Percentiles rank a stretch among this genome's conserved stretches.
Evolutionary conservation across 148 eudicot species (phyloP).

Genomic region (Cornus suecica): DNA sequence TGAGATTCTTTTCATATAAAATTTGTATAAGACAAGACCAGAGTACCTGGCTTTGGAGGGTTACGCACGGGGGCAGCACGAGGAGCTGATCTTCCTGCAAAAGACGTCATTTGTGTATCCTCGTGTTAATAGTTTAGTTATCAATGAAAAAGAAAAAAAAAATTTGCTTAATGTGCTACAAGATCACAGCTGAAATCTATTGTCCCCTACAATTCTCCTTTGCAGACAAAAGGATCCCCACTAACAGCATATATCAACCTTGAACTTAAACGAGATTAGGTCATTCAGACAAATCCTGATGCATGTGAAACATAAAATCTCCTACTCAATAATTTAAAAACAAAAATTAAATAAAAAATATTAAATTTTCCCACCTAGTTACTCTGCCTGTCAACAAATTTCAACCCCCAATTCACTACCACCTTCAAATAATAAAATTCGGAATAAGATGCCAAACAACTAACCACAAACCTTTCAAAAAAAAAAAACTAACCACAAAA

Average conservation of each 20-base stretch:
- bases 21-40: background rate
- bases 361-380: too few relatives aligned
- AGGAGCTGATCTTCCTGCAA: conserved; percentile 19
- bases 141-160: background rate
- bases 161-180: background rate
- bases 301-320: too few relatives aligned
- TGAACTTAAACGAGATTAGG: too few relatives aligned
- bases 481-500: too few relatives aligned
- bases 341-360: too few relatives aligned
- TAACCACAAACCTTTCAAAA: too few relatives aligned
- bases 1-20: background rate
- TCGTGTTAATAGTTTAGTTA: background rate
- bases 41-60: conserved; percentile 15
- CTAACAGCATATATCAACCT: background rate
- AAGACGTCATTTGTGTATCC: background rate
- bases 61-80: conserved; percentile 1
- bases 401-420: too few relatives aligned
- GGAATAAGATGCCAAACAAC: too few relatives aligned
- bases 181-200: background rate
- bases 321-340: too few relatives aligned
- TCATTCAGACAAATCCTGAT: too few relatives aligned
- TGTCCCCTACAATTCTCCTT: background rate
- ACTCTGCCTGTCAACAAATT: too few relatives aligned
- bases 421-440: too few relatives aligned
- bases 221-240: background rate